phyloP scores from a whole-genome alignment of 257 asterid species.

The Solanum lycopersicoides region DNA sequence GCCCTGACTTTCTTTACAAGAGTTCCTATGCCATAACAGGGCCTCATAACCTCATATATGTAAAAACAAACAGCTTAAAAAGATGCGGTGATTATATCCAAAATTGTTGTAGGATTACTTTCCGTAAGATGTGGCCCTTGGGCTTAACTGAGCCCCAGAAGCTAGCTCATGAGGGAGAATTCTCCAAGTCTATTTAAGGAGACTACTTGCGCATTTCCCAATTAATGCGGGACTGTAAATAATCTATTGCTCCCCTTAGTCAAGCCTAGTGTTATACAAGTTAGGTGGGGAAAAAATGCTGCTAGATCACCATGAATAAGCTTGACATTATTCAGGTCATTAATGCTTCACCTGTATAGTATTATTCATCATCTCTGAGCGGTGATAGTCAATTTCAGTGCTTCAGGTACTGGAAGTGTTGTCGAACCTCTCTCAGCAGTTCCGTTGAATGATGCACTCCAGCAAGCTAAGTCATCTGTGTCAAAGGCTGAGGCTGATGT shows the following conservation, averaged over 20 bases:
- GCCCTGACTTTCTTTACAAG: neutral
- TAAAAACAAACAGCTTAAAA: neutral
- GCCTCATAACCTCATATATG: neutral
- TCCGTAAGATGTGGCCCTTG: neutral
- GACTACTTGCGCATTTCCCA: neutral
- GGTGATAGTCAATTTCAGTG: constrained; percentile 43
- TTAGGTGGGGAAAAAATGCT: neutral
- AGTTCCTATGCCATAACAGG: neutral
- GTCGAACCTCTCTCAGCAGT: constrained; percentile 90
- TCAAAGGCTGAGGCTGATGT: constrained; percentile 85
- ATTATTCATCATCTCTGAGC: neutral
- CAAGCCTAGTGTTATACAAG: neutral
- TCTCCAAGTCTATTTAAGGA: neutral
- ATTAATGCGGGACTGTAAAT: neutral
- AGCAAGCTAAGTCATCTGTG: constrained; percentile 72
- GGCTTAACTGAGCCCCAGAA: neutral
- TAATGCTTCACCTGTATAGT: neutral
- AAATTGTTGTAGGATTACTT: neutral
- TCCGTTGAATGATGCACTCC: constrained; percentile 84
- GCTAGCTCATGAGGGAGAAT: neutral
- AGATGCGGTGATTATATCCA: neutral
- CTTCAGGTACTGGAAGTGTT: constrained; percentile 73
- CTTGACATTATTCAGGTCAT: neutral
- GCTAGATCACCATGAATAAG: neutral
- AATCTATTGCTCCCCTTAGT: neutral